Conservation (phyloP, 805 yeast species). For the Lipomyces yamadae region DNA sequence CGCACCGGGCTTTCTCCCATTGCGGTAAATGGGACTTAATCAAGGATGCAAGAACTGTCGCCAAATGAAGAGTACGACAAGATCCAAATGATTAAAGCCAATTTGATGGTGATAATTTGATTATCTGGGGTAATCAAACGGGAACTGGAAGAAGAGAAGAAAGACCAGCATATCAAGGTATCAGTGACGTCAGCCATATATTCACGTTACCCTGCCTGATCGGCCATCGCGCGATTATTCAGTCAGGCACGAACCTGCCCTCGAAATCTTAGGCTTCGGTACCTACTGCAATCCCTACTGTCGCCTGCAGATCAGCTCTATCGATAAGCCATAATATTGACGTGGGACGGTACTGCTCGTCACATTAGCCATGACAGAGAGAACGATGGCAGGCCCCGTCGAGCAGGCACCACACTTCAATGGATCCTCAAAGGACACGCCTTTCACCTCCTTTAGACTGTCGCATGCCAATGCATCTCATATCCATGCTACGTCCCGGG, state of each 20-base stretch:
- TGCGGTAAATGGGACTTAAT: too few relatives aligned
- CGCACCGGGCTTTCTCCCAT: too few relatives aligned
- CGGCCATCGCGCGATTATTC: background rate
- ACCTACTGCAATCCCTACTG: background rate
- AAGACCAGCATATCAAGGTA: too few relatives aligned
- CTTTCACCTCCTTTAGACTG: slow-evolving; percentile 67
- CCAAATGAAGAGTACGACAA: too few relatives aligned
- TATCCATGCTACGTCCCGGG: slow-evolving; percentile 55
- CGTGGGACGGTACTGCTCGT: background rate
- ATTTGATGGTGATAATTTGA: too few relatives aligned
- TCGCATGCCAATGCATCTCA: slow-evolving; percentile 57
- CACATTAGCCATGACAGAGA: background rate
- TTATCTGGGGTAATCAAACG: too few relatives aligned
- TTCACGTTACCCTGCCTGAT: background rate
- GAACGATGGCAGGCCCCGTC: background rate
- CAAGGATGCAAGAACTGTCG: too few relatives aligned
- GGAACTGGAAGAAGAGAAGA: too few relatives aligned
- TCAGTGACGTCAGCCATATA: background rate
- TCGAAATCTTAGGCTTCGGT: background rate
- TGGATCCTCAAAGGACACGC: slow-evolving; percentile 37
- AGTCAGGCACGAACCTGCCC: background rate
- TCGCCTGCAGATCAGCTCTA: background rate
- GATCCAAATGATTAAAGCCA: too few relatives aligned
- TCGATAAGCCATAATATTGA: background rate
- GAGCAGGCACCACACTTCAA: background rate